Evolutionary conservation across 139 green algal species (phyloP).

Genomic region (Coelastrella sp.): DNA sequence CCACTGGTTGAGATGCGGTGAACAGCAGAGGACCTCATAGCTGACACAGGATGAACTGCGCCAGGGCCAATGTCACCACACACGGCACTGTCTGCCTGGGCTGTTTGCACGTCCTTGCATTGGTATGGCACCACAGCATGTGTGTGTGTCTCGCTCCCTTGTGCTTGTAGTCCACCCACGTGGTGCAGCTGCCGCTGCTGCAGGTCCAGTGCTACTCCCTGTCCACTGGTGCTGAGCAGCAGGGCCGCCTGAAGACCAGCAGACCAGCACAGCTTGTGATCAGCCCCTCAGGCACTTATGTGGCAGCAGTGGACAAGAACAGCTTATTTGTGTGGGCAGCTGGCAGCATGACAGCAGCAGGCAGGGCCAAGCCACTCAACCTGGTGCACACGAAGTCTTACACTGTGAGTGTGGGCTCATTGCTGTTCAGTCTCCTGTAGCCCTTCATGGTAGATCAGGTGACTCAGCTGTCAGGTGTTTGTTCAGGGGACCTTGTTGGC

Average conservation of each 20-base stretch:
- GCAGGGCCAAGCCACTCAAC: constrained; percentile 59
- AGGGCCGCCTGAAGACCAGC: constrained; percentile 56
- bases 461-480: too few species aligned
- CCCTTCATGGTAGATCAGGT: too few species aligned
- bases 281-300: constrained; percentile 50
- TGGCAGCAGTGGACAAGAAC: constrained; percentile 70
- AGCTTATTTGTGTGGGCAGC: constrained; percentile 55
- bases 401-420: constrained; percentile 57
- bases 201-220: constrained; percentile 53
- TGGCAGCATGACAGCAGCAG: constrained; percentile 19
- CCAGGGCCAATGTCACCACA: too few species aligned
- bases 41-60: too few species aligned
- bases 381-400: constrained; percentile 80
- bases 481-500: too few species aligned
- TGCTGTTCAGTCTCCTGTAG: background rate
- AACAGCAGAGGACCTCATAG: too few species aligned
- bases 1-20: too few species aligned
- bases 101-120: background rate
- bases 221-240: constrained; percentile 27
- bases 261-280: constrained; percentile 47
- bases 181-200: background rate
- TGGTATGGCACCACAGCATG: background rate
- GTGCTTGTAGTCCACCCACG: background rate
- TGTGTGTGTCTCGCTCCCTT: background rate
- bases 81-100: too few species aligned